These are phyloP conservation scores for Lepidium didymum DNA, from an alignment of 345 rosid species.

Conservation along the genomic window DNA sequence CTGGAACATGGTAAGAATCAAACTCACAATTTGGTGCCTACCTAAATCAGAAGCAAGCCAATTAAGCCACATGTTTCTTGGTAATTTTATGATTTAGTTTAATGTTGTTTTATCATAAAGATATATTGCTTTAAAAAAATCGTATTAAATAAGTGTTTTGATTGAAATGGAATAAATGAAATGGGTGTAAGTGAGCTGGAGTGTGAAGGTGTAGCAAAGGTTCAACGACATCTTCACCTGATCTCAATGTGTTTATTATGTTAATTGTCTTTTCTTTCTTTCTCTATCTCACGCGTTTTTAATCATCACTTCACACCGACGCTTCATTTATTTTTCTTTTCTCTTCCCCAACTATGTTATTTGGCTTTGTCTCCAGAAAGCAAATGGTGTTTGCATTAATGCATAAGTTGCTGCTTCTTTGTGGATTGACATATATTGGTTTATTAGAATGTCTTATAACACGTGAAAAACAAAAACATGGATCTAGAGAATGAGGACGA, in stretches of 20 bases:
- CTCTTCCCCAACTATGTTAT: neutral
- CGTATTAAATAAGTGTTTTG: neutral
- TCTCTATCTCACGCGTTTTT: constrained; percentile 17
- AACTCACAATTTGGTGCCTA: no score
- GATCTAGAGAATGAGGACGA: no score
- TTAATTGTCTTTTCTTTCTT: constrained; percentile 8
- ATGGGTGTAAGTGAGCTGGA: constrained; percentile 25
- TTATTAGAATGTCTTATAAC: neutral
- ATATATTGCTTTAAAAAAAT: neutral
- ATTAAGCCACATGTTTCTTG: no score
- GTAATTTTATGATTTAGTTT: neutral
- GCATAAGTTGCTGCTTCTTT: neutral
- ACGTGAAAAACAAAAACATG: neutral
- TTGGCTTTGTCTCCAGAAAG: neutral
- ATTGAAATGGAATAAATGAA: neutral
- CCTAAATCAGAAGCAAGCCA: no score
- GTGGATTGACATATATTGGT: neutral
- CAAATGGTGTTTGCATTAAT: neutral
- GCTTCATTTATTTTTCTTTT: neutral
- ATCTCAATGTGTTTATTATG: constrained; percentile 25
- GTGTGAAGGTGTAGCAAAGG: constrained; percentile 15
- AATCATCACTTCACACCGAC: constrained; percentile 21
- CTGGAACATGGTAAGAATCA: no score
- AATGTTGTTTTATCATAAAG: neutral
- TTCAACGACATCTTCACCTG: constrained; percentile 29